Conservation (phyloP, 2,329 filamentous ascomycete genomes). For the Paraphaeosphaeria sporulosa region DNA sequence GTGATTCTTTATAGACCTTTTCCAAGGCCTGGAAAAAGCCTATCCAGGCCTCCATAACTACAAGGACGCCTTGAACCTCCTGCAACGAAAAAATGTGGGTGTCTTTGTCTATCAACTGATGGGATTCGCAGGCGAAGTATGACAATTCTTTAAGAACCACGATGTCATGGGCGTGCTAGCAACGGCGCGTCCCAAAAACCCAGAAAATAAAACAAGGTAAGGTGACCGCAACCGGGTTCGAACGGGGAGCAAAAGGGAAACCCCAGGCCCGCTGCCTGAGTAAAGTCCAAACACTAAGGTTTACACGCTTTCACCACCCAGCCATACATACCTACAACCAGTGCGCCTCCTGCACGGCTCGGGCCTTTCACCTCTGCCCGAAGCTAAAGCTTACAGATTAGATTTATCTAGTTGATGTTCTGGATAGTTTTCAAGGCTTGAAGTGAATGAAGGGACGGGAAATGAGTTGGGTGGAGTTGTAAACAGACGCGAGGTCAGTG, state of each 20-base stretch:
- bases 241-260: not conserved
- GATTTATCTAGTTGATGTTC: not conserved
- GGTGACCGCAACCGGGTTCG: not conserved
- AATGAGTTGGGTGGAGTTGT: not conserved
- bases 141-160: too few species aligned
- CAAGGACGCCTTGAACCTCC: too few species aligned
- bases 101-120: too few species aligned
- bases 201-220: not conserved
- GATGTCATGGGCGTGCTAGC: too few species aligned
- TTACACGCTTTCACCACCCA: not conserved
- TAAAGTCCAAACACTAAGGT: not conserved
- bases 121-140: too few species aligned
- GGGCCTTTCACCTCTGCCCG: slow-evolving; percentile 1
- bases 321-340: not conserved
- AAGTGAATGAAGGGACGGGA: not conserved
- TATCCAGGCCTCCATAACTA: too few species aligned
- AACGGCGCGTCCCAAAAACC: too few species aligned
- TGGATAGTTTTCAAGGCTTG: not conserved
- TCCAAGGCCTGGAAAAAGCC: too few species aligned
- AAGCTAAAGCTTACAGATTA: not conserved
- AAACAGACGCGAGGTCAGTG: not conserved
- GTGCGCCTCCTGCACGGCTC: not conserved
- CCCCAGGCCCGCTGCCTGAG: not conserved
- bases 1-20: too few species aligned
- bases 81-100: too few species aligned